Percentiles rank a stretch among this genome's conserved stretches.
Conservation (phyloP, 2,329 filamentous ascomycete species). For the Aspergillus sp. region DNA sequence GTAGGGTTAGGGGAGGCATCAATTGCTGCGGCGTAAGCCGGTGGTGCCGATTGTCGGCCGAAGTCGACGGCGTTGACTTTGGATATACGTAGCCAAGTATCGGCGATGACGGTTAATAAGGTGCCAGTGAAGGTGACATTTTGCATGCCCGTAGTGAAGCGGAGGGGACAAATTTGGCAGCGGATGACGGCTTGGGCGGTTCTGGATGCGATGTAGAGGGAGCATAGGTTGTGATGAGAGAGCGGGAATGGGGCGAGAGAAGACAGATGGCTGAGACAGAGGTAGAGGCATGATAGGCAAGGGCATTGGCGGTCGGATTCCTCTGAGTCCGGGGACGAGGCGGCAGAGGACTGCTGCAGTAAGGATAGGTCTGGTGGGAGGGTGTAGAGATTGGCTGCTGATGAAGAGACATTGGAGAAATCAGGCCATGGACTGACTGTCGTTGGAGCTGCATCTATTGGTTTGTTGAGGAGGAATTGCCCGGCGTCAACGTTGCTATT, state of each 20-base stretch:
- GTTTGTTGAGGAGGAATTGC: constrained; percentile 25
- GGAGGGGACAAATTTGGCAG: constrained; percentile 44
- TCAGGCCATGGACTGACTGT: constrained; percentile 44
- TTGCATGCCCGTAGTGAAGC: constrained; percentile 45
- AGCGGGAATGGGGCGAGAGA: constrained; percentile 46
- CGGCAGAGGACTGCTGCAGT: constrained; percentile 13
- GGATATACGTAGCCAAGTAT: constrained; percentile 46
- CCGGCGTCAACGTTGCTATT: constrained; percentile 27
- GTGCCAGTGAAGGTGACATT: constrained; percentile 51
- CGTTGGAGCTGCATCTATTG: constrained; percentile 27
- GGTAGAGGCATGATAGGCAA: constrained; percentile 46
- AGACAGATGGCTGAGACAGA: constrained; percentile 46
- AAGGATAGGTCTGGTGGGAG: constrained; percentile 1
- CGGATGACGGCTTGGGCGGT: constrained; percentile 46
- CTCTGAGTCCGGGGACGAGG: constrained; percentile 24
- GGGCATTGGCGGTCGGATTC: constrained; percentile 35
- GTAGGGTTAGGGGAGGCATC: constrained; percentile 28
- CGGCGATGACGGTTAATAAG: constrained; percentile 47
- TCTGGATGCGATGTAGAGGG: constrained; percentile 44
- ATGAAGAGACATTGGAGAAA: constrained; percentile 39
- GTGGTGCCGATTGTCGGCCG: constrained; percentile 36
- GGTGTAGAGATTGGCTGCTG: background rate
- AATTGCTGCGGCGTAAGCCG: constrained; percentile 31
- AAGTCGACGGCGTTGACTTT: constrained; percentile 39
- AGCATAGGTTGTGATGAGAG: constrained; percentile 45